A percentile compares a stretch with the other conserved stretches of the same genome.
Conservation (phyloP, 805 yeast species). For the Scheffersomyces amazonensis region DNA sequence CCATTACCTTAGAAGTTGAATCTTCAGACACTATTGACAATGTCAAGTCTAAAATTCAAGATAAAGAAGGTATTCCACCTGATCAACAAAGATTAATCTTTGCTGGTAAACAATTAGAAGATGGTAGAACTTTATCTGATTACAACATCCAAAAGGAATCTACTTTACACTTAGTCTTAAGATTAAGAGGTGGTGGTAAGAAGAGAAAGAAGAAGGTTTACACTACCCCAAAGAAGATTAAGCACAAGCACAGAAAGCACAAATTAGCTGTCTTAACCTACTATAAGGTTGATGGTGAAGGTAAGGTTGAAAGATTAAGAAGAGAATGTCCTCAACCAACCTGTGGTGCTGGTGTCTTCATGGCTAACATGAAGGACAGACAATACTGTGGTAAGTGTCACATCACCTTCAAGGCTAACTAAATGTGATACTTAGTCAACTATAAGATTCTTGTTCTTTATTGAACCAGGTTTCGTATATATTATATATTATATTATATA, state of each 20-base stretch:
- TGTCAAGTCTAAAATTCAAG: slow-evolving; percentile 97
- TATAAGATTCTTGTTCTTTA: background rate
- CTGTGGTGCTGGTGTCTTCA: slow-evolving; percentile 99
- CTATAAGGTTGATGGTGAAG: slow-evolving; percentile 99
- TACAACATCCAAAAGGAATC: slow-evolving; percentile 99
- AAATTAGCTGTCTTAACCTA: slow-evolving; percentile 98
- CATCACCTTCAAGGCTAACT: slow-evolving; percentile 70
- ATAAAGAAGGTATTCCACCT: slow-evolving; percentile 99
- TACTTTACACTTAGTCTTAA: slow-evolving; percentile 90
- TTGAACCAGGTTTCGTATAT: too few species aligned
- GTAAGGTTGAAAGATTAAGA: slow-evolving; percentile 97
- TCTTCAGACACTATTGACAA: slow-evolving; percentile 98
- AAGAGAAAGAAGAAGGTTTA: slow-evolving; percentile 99
- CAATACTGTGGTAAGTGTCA: slow-evolving; percentile 99
- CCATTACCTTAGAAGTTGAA: slow-evolving; percentile 98
- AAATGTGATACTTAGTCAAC: slow-evolving; percentile 8
- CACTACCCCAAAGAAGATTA: slow-evolving; percentile 99
- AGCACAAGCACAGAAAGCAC: slow-evolving; percentile 99
- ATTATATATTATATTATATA: too few species aligned
- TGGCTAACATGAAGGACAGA: slow-evolving; percentile 99
- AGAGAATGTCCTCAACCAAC: slow-evolving; percentile 91
- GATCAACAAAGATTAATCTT: slow-evolving; percentile 99
- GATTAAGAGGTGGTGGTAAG: slow-evolving; percentile 98
- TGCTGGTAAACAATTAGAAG: slow-evolving; percentile 99
- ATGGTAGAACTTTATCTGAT: slow-evolving; percentile 97